These are phyloP conservation scores for Epichloe festucae DNA, from an alignment of 2,329 filamentous ascomycete genomes.

Conservation along the genomic window DNA sequence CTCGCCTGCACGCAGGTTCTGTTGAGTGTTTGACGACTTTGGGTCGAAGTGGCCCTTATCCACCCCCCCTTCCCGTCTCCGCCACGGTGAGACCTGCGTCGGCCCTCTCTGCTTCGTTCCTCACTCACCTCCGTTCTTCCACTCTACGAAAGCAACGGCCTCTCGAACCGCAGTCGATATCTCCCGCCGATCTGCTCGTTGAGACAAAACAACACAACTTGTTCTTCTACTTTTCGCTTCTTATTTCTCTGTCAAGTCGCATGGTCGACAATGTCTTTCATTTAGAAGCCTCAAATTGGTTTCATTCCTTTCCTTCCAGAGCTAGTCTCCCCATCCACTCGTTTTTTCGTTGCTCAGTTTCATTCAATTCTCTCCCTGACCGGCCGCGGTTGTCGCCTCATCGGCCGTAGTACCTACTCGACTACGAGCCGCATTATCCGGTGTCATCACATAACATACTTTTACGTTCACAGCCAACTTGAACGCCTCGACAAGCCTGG, in stretches of 20 bases:
- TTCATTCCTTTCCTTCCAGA: conserved; percentile 7
- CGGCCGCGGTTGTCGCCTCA: neutral
- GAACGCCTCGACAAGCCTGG: neutral
- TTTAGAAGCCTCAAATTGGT: conserved; percentile 13
- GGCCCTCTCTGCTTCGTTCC: conserved; percentile 7
- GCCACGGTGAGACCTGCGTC: conserved; percentile 9
- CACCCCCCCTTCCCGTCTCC: conserved; percentile 5
- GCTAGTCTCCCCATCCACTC: conserved; percentile 12
- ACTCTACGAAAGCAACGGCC: conserved; percentile 1
- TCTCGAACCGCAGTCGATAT: conserved; percentile 8
- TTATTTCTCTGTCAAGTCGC: conserved; percentile 7
- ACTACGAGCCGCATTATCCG: conserved; percentile 4
- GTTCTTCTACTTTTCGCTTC: conserved; percentile 4
- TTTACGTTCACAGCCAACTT: neutral
- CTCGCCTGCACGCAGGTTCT: neutral
- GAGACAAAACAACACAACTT: conserved; percentile 5
- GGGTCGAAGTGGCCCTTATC: neutral
- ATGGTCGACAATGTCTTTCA: conserved; percentile 23
- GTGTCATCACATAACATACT: neutral
- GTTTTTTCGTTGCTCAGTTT: conserved; percentile 9
- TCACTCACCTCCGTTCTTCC: neutral
- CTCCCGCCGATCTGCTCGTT: neutral
- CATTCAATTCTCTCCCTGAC: neutral
- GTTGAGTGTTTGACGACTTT: neutral
- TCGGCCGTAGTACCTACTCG: neutral